Evolutionary conservation across 805 yeast genomes (phyloP).

Genomic region (Pichia manshurica): DNA sequence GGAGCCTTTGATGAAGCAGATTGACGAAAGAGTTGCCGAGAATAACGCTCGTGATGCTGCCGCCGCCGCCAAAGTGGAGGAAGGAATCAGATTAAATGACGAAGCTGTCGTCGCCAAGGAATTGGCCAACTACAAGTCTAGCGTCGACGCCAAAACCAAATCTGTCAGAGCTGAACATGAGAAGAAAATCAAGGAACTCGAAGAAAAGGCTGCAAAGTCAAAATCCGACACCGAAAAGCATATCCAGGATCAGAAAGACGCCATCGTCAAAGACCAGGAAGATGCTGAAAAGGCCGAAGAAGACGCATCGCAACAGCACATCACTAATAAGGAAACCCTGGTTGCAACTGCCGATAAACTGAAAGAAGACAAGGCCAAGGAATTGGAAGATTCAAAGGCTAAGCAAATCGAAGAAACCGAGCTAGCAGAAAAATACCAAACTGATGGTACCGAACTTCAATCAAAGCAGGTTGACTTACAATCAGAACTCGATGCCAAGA

Average conservation of each 20-base stretch:
- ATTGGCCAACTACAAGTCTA: conserved; percentile 33
- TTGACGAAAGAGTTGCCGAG: conserved; percentile 43
- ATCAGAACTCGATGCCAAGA: conserved; percentile 35
- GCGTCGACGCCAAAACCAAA: conserved; percentile 39
- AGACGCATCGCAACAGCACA: conserved; percentile 42
- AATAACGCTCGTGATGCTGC: conserved; percentile 30
- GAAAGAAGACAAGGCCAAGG: conserved; percentile 30
- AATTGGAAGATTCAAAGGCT: conserved; percentile 26
- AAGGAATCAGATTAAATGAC: conserved; percentile 27
- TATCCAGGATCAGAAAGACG: conserved; percentile 36
- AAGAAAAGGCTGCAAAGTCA: conserved; percentile 22
- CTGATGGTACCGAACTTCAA: conserved; percentile 36
- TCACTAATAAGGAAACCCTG: conserved; percentile 38
- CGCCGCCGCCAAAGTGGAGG: conserved; percentile 25
- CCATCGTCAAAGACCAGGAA: conserved; percentile 39
- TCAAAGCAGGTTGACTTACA: conserved; percentile 35
- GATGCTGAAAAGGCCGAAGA: conserved; percentile 43
- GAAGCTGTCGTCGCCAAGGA: conserved; percentile 32
- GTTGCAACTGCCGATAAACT: conserved; percentile 39
- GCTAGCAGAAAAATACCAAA: conserved; percentile 33
- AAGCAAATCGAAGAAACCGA: conserved; percentile 29
- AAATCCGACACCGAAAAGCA: conserved; percentile 34
- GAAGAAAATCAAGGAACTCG: conserved; percentile 21
- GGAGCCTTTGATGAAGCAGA: conserved; percentile 46
- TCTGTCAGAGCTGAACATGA: conserved; percentile 22